Conservation (phyloP, 352 stramenopile species). For the Nothophytophthora sp. region DNA sequence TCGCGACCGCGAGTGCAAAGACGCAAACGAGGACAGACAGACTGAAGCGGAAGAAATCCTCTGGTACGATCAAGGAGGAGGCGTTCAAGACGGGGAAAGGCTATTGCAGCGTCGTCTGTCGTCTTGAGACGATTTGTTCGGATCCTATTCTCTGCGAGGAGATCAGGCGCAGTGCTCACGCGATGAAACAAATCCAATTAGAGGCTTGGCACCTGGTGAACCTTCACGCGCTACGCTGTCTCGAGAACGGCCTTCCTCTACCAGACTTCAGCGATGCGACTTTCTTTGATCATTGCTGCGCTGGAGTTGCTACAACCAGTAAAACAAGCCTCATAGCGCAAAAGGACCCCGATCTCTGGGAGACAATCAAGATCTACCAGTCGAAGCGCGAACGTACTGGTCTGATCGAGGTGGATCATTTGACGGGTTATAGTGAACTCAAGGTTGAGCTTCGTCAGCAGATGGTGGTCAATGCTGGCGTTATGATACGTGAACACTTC, state of each 20-base stretch:
- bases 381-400: neutral
- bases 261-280: too few species aligned
- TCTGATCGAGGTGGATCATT: slow-evolving; percentile 6
- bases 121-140: slow-evolving; percentile 7
- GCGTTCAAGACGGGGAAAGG: slow-evolving; percentile 6
- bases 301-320: slow-evolving; percentile 1
- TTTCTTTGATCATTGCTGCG: too few species aligned
- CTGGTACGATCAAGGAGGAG: too few species aligned
- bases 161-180: slow-evolving; percentile 4
- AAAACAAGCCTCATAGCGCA: neutral
- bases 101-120: slow-evolving; percentile 3
- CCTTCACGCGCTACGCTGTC: too few species aligned
- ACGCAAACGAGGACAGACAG: neutral
- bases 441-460: neutral
- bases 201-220: slow-evolving; percentile 13
- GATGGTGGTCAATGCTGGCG: slow-evolving; percentile 5
- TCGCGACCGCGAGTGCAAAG: too few species aligned
- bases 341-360: slow-evolving; percentile 9
- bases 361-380: slow-evolving; percentile 8
- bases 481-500: slow-evolving; percentile 10
- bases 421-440: neutral
- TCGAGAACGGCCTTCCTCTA: slow-evolving; percentile 10
- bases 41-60: neutral
- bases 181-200: slow-evolving; percentile 11
- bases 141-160: slow-evolving; percentile 6